Conservation (phyloP, 371 early-diverging fungal genomes). For the Mucor saturninus region DNA sequence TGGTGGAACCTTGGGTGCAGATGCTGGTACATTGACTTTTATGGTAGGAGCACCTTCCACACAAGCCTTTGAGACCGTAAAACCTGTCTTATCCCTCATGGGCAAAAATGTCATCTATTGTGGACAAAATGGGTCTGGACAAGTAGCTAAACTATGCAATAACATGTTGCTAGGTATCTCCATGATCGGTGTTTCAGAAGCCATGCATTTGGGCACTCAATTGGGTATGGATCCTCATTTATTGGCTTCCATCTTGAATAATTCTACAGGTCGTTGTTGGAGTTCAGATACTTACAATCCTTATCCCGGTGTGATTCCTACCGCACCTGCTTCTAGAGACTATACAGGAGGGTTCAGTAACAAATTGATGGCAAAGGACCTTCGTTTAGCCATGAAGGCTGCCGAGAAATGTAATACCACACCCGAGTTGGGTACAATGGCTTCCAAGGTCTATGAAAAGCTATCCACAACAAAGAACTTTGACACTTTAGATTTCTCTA, state of each 20-base stretch:
- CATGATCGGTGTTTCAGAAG: constrained; percentile 94
- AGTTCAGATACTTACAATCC: constrained; percentile 93
- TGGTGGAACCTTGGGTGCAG: constrained; percentile 91
- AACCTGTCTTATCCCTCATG: constrained; percentile 79
- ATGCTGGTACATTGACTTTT: constrained; percentile 92
- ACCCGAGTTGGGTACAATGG: constrained; percentile 76
- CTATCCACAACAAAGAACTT: constrained; percentile 62
- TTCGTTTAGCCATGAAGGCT: constrained; percentile 88
- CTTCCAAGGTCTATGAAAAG: constrained; percentile 80
- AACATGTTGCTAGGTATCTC: constrained; percentile 94
- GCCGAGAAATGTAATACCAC: constrained; percentile 79
- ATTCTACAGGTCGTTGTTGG: constrained; percentile 90
- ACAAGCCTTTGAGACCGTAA: constrained; percentile 67
- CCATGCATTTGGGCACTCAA: constrained; percentile 87
- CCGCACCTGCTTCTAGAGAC: constrained; percentile 82
- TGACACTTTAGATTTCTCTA: constrained; percentile 75
- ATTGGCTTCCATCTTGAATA: constrained; percentile 86
- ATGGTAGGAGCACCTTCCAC: constrained; percentile 88
- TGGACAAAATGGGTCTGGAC: constrained; percentile 88
- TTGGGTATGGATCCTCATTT: constrained; percentile 91
- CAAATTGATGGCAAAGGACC: constrained; percentile 92
- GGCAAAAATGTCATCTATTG: constrained; percentile 95
- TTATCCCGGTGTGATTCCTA: constrained; percentile 82
- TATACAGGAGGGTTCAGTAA: constrained; percentile 94
- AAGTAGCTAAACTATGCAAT: constrained; percentile 96